Percentiles rank a stretch among this genome's conserved stretches.
Evolutionary conservation across 2,329 filamentous ascomycete species (phyloP).

Genomic region (Neofusicoccum sp.): DNA sequence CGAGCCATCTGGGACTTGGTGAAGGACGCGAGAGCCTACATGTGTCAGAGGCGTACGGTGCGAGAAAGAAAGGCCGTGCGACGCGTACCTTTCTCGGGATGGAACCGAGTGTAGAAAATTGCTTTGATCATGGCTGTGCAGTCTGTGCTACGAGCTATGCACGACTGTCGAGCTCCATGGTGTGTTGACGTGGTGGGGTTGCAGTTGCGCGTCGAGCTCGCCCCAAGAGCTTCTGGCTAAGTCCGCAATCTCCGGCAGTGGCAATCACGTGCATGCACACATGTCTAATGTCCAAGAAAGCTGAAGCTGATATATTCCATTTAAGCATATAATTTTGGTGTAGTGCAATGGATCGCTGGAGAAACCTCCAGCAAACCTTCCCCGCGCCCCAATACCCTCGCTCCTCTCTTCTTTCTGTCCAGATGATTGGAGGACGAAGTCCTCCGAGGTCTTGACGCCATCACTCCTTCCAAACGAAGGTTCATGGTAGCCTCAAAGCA

Average conservation of each 20-base stretch:
- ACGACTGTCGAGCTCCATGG: background rate
- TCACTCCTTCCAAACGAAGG: no score
- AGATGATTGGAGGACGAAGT: background rate
- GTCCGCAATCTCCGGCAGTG: constrained; percentile 9
- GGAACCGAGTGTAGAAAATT: constrained; percentile 67
- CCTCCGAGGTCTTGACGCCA: background rate
- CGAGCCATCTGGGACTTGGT: constrained; percentile 62
- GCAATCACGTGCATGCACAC: background rate
- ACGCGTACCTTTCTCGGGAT: constrained; percentile 50
- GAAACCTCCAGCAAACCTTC: background rate
- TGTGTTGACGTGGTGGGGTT: background rate
- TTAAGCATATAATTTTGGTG: background rate
- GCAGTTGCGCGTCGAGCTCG: background rate
- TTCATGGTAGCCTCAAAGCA: background rate
- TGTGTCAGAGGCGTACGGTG: constrained; percentile 16
- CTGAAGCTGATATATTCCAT: background rate
- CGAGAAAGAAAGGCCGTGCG: background rate
- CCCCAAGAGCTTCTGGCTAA: background rate
- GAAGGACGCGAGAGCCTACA: constrained; percentile 60
- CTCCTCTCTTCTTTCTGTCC: background rate
- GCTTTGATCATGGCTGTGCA: constrained; percentile 55
- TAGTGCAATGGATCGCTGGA: background rate
- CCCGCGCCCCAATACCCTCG: no score
- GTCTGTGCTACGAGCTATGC: background rate
- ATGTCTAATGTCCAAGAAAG: no score